Evolutionary conservation across 192 early-diverging fungal species (phyloP), one percentile per base, ranked within the genome.

Genomic region (Coemansia sp.): DNA sequence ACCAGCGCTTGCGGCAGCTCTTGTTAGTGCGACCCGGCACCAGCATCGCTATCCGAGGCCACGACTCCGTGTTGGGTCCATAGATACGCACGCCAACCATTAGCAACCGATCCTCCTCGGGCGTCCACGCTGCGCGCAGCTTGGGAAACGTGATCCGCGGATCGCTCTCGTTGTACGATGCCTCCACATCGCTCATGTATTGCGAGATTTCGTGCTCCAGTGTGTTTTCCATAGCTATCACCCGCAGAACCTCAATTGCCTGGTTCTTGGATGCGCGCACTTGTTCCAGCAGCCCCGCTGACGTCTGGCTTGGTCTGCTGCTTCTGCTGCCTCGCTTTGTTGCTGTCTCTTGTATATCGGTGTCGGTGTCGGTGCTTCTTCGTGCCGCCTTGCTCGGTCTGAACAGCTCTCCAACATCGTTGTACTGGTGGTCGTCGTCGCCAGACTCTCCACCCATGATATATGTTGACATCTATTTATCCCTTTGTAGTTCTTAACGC

Each of bases 1-100:
- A 91, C 91, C 91, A 93, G 5, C 91, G 82, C 62, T 93, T 91
- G 62, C 91, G 85, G 71, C 91, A 93, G 66, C 89, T 90, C 73
- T 90, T 90, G 83, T 91, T 93, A n/a, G 87, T 90, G 21, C 91
- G 84, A 0, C 90, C 89, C 0, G 90, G 90, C 6, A 93, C 89
- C 65, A 88, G 85, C 62, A 84, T 85, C 6, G 91, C 91, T 46
- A 93, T 93, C 19, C 88, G 86, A 0, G 89, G 82, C 91, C 91
- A 93, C 59, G 88, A 89, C 75, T 91, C 91, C 8, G 89, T 88
- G 69, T 90, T 88, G 47, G 88, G 86, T n/a, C 89, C 89, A 63
- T 91, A 88, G 0, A 87, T 65, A 48, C 86, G 80, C 7, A 96
- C 92, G 8, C 91, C 93, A 6, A 89, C 62, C 54, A 84, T 83